phyloP scores from a whole-genome alignment of 805 yeast genomes.

The Saccharomycopsis microspora region DNA sequence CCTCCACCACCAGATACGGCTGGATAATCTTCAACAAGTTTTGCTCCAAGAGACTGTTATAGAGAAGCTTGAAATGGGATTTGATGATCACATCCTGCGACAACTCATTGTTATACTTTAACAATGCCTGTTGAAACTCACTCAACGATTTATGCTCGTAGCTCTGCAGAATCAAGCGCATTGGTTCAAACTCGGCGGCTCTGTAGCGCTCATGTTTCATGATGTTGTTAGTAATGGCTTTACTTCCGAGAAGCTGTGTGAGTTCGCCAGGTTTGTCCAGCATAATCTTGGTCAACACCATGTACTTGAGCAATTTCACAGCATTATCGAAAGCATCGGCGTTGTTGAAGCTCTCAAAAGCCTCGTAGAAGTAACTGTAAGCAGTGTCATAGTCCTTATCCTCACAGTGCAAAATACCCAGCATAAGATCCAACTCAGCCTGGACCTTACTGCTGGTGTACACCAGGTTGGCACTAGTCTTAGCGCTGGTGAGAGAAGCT shows the following conservation, averaged over 20 bases:
- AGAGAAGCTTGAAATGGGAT: conserved; percentile 83
- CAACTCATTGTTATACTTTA: conserved; percentile 60
- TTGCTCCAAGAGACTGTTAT: conserved; percentile 87
- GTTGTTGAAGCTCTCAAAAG: conserved; percentile 78
- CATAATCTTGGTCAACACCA: conserved; percentile 92
- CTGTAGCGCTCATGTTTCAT: conserved; percentile 22
- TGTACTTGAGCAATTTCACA: conserved; percentile 75
- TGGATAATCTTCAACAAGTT: conserved; percentile 90
- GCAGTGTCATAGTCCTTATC: conserved; percentile 96
- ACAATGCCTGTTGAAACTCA: conserved; percentile 80
- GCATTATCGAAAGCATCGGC: conserved; percentile 44
- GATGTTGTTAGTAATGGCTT: conserved; percentile 62
- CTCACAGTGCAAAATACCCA: conserved; percentile 92
- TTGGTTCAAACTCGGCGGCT: conserved; percentile 64
- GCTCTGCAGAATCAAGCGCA: conserved; percentile 14
- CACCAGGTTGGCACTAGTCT: conserved; percentile 95
- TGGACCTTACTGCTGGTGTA: conserved; percentile 90
- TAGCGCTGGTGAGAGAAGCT: conserved; percentile 87
- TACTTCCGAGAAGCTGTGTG: conserved; percentile 63
- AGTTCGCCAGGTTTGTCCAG: conserved; percentile 78
- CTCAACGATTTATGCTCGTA: conserved; percentile 63
- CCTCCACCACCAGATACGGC: conserved; percentile 93
- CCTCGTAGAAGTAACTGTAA: conserved; percentile 87
- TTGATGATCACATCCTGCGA: conserved; percentile 81
- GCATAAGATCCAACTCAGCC: conserved; percentile 90